Conservation (phyloP, 2,329 filamentous ascomycete species). For the Thelonectria discophora region DNA sequence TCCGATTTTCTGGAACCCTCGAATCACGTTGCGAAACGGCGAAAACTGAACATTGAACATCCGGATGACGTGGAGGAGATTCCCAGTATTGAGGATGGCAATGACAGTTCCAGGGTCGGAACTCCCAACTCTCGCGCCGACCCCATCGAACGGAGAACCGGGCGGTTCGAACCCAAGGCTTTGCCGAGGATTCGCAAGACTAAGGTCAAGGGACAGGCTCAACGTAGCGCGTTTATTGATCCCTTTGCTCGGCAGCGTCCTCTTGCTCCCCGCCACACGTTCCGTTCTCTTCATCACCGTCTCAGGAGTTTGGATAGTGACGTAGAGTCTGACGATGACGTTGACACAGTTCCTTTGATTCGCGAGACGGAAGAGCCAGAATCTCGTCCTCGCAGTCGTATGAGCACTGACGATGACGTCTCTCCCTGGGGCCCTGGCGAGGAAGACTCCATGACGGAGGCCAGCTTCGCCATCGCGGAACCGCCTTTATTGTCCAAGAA, state of each 20-base stretch:
- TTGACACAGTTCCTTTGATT: constrained; percentile 61
- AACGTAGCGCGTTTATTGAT: constrained; percentile 72
- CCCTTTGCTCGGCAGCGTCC: constrained; percentile 72
- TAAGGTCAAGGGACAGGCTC: constrained; percentile 62
- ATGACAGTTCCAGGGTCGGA: constrained; percentile 69
- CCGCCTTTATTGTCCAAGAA: constrained; percentile 66
- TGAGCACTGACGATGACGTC: constrained; percentile 68
- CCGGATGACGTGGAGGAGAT: constrained; percentile 67
- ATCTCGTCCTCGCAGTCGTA: constrained; percentile 80
- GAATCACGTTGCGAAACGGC: constrained; percentile 80
- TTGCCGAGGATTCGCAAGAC: constrained; percentile 80
- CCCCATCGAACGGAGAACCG: constrained; percentile 68
- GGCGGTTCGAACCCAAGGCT: constrained; percentile 64
- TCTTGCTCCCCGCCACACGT: constrained; percentile 64
- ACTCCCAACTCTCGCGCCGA: constrained; percentile 73
- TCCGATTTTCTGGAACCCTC: constrained; percentile 84
- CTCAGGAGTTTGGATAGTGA: constrained; percentile 69
- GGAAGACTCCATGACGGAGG: constrained; percentile 76
- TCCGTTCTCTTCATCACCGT: constrained; percentile 82
- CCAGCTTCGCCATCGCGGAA: constrained; percentile 73
- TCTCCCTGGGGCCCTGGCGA: constrained; percentile 60
- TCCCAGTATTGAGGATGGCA: constrained; percentile 62
- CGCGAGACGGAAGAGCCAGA: constrained; percentile 87
- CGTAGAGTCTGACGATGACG: constrained; percentile 91
- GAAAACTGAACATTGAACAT: constrained; percentile 79